Conservation (phyloP, 352 stramenopile genomes). For the Lagenidium giganteum region DNA sequence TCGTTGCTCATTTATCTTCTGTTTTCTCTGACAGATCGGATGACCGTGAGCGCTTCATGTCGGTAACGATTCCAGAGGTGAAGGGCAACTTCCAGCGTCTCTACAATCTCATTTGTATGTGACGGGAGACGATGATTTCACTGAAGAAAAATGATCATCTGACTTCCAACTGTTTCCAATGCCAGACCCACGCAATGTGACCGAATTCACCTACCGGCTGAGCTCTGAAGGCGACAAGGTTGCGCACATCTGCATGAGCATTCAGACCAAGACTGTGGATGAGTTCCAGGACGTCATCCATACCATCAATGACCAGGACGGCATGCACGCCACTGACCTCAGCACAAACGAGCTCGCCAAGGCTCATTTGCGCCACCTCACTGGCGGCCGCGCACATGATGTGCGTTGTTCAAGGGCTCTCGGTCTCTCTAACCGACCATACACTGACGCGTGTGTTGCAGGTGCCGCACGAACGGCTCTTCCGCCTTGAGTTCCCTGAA, state of each 20-base stretch:
- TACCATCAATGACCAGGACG: slow-evolving; percentile 56
- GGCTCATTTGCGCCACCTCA: slow-evolving; percentile 92
- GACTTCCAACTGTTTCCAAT: not conserved
- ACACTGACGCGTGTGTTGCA: slow-evolving; percentile 6
- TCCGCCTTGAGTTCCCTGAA: slow-evolving; percentile 96
- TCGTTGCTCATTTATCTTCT: not conserved
- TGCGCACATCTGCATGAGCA: slow-evolving; percentile 95
- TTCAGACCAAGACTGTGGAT: slow-evolving; percentile 84
- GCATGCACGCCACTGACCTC: slow-evolving; percentile 93
- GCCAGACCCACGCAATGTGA: slow-evolving; percentile 81
- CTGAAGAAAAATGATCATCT: not conserved
- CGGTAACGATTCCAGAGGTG: slow-evolving; percentile 94
- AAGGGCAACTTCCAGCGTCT: slow-evolving; percentile 89
- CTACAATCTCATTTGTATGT: slow-evolving; percentile 73
- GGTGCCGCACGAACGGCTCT: slow-evolving; percentile 91
- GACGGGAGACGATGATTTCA: not conserved
- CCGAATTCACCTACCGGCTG: slow-evolving; percentile 98
- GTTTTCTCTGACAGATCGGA: slow-evolving; percentile 61
- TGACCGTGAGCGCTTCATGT: slow-evolving; percentile 93
- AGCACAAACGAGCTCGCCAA: slow-evolving; percentile 96
- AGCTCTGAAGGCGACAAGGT: slow-evolving; percentile 56
- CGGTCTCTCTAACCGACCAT: not conserved
- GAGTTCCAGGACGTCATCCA: slow-evolving; percentile 61
- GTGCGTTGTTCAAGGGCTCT: slow-evolving; percentile 23
- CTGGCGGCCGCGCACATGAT: slow-evolving; percentile 84